Percentiles rank a stretch among this genome's conserved stretches.
phyloP scores from a whole-genome alignment of 257 asterid genomes.

The Gentiana straminea region DNA sequence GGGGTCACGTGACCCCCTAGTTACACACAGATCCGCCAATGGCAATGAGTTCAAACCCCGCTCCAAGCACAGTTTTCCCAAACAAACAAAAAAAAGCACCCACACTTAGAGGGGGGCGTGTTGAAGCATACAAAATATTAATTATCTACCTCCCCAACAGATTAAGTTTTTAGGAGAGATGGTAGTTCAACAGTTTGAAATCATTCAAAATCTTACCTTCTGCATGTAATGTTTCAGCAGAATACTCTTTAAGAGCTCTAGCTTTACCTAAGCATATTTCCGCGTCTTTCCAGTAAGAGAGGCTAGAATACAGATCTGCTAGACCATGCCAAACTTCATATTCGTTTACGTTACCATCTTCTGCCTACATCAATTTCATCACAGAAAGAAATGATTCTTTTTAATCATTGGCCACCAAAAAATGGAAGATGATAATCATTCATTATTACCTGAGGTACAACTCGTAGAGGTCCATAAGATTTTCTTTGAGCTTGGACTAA shows the following conservation, averaged over 20 bases:
- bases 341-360: slow-evolving; percentile 67
- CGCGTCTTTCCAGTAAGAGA: slow-evolving; percentile 89
- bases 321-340: slow-evolving; percentile 95
- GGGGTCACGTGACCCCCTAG: no score
- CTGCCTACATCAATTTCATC: slow-evolving; percentile 27
- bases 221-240: slow-evolving; percentile 72
- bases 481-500: slow-evolving; percentile 91
- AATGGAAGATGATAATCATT: slow-evolving; percentile 7
- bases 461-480: slow-evolving; percentile 51
- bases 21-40: no score
- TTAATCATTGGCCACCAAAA: slow-evolving; percentile 3
- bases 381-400: no score
- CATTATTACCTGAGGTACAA: slow-evolving; percentile 44
- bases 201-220: slow-evolving; percentile 47
- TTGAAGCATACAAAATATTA: no score
- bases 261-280: slow-evolving; percentile 89
- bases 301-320: slow-evolving; percentile 78
- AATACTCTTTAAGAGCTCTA: slow-evolving; percentile 56
- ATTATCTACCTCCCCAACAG: no score
- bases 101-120: no score
- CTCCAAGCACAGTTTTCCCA: no score
- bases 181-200: background rate
- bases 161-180: no score
- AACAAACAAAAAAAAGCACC: no score
- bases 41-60: no score